Percentiles rank a stretch among this genome's conserved stretches.
These are phyloP conservation scores for Nematocida ausubeli DNA, from an alignment of 371 early-diverging fungal species.

Conservation along the genomic window DNA sequence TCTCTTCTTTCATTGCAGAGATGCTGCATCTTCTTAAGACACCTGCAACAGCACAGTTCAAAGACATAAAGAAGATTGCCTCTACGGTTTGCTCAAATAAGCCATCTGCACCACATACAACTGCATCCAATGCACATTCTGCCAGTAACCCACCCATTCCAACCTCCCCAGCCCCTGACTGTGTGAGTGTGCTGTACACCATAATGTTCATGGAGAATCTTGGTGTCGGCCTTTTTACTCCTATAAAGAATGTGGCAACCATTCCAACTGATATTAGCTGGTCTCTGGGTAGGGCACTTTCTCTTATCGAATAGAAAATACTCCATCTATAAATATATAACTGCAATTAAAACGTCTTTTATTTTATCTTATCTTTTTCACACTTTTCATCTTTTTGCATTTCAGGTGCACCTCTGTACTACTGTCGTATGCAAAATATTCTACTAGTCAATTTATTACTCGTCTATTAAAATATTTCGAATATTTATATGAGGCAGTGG, in stretches of 20 bases:
- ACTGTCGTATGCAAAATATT: too few relatives aligned
- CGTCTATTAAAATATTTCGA: too few relatives aligned
- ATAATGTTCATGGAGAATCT: slow-evolving; percentile 47
- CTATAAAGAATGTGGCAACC: slow-evolving; percentile 20
- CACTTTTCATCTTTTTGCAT: too few relatives aligned
- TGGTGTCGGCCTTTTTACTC: slow-evolving; percentile 43
- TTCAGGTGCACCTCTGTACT: too few relatives aligned
- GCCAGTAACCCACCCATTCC: neutral
- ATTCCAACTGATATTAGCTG: slow-evolving; percentile 48
- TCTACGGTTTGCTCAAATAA: slow-evolving; percentile 8
- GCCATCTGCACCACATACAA: neutral
- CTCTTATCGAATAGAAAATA: slow-evolving; percentile 35
- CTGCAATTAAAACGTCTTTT: too few relatives aligned
- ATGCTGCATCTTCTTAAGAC: slow-evolving; percentile 29
- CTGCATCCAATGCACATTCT: neutral
- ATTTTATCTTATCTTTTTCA: too few relatives aligned
- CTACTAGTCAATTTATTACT: too few relatives aligned
- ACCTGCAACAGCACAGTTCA: neutral
- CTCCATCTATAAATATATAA: too few relatives aligned
- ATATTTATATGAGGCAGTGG: too few relatives aligned
- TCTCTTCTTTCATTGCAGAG: slow-evolving; percentile 48
- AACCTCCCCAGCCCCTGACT: neutral
- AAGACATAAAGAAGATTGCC: slow-evolving; percentile 26
- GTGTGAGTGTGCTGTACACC: slow-evolving; percentile 33
- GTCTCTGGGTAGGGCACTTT: slow-evolving; percentile 45